Evolutionary conservation across 2,329 filamentous ascomycete species (phyloP).

Genomic region (Ophiostoma triangulosporum): DNA sequence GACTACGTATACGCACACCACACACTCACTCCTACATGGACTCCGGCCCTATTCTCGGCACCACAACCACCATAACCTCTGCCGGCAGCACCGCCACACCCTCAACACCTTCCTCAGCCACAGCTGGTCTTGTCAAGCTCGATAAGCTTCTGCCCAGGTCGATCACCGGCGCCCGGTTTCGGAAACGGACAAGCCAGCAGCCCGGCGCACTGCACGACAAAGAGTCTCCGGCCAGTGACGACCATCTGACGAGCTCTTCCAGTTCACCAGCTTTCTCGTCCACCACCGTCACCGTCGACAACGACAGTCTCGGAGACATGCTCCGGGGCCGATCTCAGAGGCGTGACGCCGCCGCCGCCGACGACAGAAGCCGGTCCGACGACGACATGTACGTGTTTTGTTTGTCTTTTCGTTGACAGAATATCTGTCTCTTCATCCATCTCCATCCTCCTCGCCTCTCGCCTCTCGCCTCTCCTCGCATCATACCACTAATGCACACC

Average conservation of each 20-base stretch:
- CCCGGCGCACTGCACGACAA: background rate
- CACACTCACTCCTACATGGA: background rate
- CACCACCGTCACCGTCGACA: background rate
- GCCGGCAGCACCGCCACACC: background rate
- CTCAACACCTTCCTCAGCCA: background rate
- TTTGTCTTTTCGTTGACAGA: background rate
- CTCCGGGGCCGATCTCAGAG: background rate
- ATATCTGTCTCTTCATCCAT: background rate
- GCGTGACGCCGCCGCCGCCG: background rate
- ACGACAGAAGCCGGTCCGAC: slow-evolving; percentile 1
- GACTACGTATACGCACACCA: too few relatives aligned
- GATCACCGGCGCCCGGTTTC: background rate
- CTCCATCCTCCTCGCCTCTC: background rate
- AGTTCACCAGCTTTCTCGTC: background rate
- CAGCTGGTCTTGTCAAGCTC: background rate
- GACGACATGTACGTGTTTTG: slow-evolving; percentile 6
- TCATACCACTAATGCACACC: too few relatives aligned
- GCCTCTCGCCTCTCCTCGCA: background rate
- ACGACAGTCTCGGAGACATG: background rate
- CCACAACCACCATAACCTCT: background rate
- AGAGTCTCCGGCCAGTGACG: background rate
- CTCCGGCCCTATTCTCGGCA: background rate
- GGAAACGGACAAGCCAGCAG: slow-evolving; percentile 1
- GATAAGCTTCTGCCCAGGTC: slow-evolving; percentile 1
- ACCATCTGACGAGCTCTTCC: background rate